phyloP scores from a whole-genome alignment of 2,329 filamentous ascomycete genomes.

The Paracorniculantispora psalliotae region DNA sequence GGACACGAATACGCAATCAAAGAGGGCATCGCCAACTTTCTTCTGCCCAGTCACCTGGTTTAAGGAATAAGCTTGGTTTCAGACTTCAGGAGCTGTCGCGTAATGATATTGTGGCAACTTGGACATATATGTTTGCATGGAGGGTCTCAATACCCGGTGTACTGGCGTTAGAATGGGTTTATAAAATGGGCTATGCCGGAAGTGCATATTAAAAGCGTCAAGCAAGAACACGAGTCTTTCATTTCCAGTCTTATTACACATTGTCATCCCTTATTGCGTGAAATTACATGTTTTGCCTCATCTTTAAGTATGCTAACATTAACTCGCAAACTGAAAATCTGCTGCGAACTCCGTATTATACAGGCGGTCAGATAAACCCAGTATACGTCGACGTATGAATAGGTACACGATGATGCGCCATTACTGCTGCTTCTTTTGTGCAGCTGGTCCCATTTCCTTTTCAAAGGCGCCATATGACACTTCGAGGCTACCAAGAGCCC shows the following conservation, averaged over 20 bases:
- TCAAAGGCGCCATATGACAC: slow-evolving; percentile 94
- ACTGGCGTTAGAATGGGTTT: slow-evolving; percentile 5
- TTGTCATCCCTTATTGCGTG: no score
- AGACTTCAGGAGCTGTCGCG: background rate
- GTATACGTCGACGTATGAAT: background rate
- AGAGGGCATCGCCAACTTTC: slow-evolving; percentile 94
- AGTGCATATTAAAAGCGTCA: background rate
- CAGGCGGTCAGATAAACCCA: background rate
- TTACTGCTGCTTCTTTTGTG: slow-evolving; percentile 67
- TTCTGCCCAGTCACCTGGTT: slow-evolving; percentile 88
- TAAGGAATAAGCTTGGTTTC: slow-evolving; percentile 25
- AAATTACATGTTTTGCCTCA: background rate
- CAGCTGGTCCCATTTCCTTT: slow-evolving; percentile 87
- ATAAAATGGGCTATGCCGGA: background rate
- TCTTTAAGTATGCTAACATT: background rate
- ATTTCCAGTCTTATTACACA: no score
- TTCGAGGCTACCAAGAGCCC: slow-evolving; percentile 71
- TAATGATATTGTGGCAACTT: background rate
- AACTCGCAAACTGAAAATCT: background rate
- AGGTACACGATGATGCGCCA: background rate
- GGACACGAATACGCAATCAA: slow-evolving; percentile 92
- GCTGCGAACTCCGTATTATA: background rate
- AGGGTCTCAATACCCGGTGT: background rate
- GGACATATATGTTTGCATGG: background rate
- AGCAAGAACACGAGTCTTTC: background rate